phyloP scores from a whole-genome alignment of 2,329 filamentous ascomycete species.

The Sporothrix brasiliensis region DNA sequence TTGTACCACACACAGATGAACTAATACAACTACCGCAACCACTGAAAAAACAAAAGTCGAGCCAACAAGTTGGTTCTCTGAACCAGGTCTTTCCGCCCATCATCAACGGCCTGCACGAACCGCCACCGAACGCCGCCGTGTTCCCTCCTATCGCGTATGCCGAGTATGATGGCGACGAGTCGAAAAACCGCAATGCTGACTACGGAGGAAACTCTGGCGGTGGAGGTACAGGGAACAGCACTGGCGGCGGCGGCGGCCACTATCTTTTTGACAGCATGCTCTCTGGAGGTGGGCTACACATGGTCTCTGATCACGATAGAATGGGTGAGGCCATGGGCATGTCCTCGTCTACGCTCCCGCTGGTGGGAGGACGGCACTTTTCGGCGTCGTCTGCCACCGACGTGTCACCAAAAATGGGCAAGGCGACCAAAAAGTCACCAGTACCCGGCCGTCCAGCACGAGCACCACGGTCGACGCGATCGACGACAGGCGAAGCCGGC shows the following conservation, averaged over 20 bases:
- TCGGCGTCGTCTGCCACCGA: constrained; percentile 18
- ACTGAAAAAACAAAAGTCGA: constrained; percentile 65
- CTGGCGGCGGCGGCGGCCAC: constrained; percentile 13
- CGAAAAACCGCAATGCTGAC: constrained; percentile 49
- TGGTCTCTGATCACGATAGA: constrained; percentile 38
- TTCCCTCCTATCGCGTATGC: constrained; percentile 65
- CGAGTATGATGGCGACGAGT: constrained; percentile 56
- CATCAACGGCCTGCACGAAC: constrained; percentile 65
- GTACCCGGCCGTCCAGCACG: constrained; percentile 27
- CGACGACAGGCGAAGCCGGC: constrained; percentile 19
- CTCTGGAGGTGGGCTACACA: constrained; percentile 33
- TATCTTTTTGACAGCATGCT: constrained; percentile 27
- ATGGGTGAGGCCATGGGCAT: constrained; percentile 32
- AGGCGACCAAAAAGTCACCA: constrained; percentile 36
- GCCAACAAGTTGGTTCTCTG: constrained; percentile 49
- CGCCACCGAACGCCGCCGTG: constrained; percentile 62
- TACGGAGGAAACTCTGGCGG: constrained; percentile 41
- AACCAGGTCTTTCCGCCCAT: constrained; percentile 60
- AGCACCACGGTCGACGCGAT: constrained; percentile 25
- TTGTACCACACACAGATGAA: constrained; percentile 56
- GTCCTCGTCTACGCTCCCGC: not conserved
- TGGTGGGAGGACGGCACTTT: constrained; percentile 19
- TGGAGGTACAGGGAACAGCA: not conserved
- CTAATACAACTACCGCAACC: constrained; percentile 66
- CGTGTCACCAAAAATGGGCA: constrained; percentile 13